Percentiles rank a stretch among this genome's conserved stretches.
phyloP scores from a whole-genome alignment of 108 stramenopile genomes.

The Bacterosira constricta region DNA sequence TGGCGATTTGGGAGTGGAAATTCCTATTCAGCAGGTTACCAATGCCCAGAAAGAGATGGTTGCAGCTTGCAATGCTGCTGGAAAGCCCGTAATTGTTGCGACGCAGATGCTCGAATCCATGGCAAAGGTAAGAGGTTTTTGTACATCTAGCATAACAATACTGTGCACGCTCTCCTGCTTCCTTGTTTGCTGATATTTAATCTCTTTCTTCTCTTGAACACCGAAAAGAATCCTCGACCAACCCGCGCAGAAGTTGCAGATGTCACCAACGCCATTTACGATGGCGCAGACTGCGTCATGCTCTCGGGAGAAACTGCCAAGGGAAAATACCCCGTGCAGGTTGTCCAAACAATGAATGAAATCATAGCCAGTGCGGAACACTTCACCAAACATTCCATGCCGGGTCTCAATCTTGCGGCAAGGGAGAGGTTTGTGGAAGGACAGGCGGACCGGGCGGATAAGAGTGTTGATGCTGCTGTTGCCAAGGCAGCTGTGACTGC shows the following conservation, averaged over 20 bases:
- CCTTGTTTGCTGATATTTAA: slow-evolving; percentile 13
- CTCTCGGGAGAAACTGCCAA: slow-evolving; percentile 98
- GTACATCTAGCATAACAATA: not conserved
- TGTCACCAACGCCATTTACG: slow-evolving; percentile 98
- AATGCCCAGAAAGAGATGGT: slow-evolving; percentile 99
- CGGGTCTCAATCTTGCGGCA: slow-evolving; percentile 33
- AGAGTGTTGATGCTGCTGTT: slow-evolving; percentile 68
- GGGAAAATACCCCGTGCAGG: slow-evolving; percentile 94
- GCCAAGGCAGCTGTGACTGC: slow-evolving; percentile 93
- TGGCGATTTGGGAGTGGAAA: slow-evolving; percentile 92
- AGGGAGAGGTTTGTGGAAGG: slow-evolving; percentile 43
- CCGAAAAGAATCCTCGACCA: slow-evolving; percentile 87
- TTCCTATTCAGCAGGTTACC: slow-evolving; percentile 92
- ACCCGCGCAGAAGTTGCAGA: slow-evolving; percentile 98
- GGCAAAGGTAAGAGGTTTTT: slow-evolving; percentile 71
- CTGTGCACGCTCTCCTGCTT: too few relatives aligned
- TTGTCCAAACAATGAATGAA: slow-evolving; percentile 93
- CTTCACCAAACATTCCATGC: slow-evolving; percentile 48
- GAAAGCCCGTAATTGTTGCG: slow-evolving; percentile 97
- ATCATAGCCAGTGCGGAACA: slow-evolving; percentile 81
- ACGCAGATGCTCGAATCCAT: slow-evolving; percentile 96
- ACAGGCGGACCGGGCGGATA: slow-evolving; percentile 29
- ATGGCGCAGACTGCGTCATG: slow-evolving; percentile 99
- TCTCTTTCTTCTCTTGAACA: not conserved
- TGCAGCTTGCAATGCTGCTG: slow-evolving; percentile 87